Conservation (phyloP, 1,284 basidiomycete genomes). For the Somion occarium region DNA sequence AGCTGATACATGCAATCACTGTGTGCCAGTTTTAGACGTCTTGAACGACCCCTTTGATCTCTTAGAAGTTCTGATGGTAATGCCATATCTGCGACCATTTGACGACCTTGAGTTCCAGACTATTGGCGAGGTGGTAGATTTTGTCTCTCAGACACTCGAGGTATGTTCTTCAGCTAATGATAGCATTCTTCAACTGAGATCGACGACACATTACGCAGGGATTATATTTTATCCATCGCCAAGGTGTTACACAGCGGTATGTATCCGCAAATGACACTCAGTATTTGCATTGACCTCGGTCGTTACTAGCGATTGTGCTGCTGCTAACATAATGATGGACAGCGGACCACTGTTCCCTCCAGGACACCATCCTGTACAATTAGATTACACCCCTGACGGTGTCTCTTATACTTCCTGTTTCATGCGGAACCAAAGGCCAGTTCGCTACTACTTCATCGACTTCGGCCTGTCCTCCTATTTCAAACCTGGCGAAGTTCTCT, state of each 20-base stretch:
- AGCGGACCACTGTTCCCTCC: constrained; percentile 21
- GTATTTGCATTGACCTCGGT: no score
- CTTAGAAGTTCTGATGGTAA: constrained; percentile 15
- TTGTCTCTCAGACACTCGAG: constrained; percentile 29
- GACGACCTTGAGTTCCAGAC: constrained; percentile 19
- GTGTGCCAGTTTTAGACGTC: constrained; percentile 19
- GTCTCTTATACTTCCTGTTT: constrained; percentile 14
- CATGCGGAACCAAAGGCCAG: constrained; percentile 20
- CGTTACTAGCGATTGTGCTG: constrained; percentile 30
- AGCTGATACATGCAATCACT: constrained; percentile 17
- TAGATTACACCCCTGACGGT: constrained; percentile 11
- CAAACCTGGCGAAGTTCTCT: constrained; percentile 1
- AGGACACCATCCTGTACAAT: constrained; percentile 22
- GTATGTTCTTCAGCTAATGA: no score
- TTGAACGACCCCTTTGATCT: constrained; percentile 12
- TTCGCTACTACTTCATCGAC: constrained; percentile 29
- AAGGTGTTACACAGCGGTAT: constrained; percentile 36
- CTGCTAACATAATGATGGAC: constrained; percentile 34
- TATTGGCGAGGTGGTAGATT: constrained; percentile 23
- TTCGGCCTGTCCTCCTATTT: constrained; percentile 30
- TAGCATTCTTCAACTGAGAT: not conserved
- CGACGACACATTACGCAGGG: constrained; percentile 26
- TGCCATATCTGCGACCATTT: constrained; percentile 19
- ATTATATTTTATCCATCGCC: constrained; percentile 33
- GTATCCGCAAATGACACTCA: not conserved